Percentiles rank a stretch among this genome's conserved stretches.
phyloP scores from a whole-genome alignment of 805 yeast species.

The Groenewaldozyma salmanticensis region DNA sequence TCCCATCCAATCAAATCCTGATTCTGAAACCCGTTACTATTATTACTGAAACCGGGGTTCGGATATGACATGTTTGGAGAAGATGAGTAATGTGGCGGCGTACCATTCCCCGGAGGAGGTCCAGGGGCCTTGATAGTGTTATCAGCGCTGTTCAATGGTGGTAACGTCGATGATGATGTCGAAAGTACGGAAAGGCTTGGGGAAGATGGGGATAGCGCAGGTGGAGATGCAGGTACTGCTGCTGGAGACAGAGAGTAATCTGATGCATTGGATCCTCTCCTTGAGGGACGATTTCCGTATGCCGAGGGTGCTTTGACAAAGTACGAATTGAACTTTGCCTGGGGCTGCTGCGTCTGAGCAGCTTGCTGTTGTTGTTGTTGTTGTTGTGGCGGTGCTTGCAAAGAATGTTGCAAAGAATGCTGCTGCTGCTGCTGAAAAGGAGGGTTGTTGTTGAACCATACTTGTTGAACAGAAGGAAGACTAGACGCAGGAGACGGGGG shows the following conservation, averaged over 20 bases:
- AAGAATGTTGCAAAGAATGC: not conserved
- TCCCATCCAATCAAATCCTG: conserved; percentile 14
- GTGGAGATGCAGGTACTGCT: not conserved
- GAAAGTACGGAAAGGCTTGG: not conserved
- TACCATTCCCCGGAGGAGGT: not conserved
- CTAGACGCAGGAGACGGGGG: not conserved
- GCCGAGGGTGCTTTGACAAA: not conserved
- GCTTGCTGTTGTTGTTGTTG: not conserved
- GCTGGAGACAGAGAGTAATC: not conserved
- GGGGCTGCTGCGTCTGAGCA: not conserved
- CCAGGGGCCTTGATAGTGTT: too few species aligned
- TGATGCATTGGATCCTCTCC: not conserved
- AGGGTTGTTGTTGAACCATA: not conserved
- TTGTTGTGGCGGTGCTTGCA: not conserved
- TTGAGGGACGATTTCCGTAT: conserved; percentile 1
- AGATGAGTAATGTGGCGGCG: conserved; percentile 1
- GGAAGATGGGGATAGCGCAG: not conserved
- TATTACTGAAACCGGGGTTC: not conserved
- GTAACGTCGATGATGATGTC: not conserved
- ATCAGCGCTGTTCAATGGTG: not conserved
- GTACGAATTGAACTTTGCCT: not conserved
- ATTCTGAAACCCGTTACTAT: not conserved
- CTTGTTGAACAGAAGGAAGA: not conserved
- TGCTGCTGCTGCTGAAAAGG: not conserved
- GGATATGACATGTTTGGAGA: not conserved